Percentiles rank a stretch among this genome's conserved stretches.
These are phyloP conservation scores for Akanthomyces dipterigenus DNA, from an alignment of 2,329 filamentous ascomycete genomes.

Conservation along the genomic window DNA sequence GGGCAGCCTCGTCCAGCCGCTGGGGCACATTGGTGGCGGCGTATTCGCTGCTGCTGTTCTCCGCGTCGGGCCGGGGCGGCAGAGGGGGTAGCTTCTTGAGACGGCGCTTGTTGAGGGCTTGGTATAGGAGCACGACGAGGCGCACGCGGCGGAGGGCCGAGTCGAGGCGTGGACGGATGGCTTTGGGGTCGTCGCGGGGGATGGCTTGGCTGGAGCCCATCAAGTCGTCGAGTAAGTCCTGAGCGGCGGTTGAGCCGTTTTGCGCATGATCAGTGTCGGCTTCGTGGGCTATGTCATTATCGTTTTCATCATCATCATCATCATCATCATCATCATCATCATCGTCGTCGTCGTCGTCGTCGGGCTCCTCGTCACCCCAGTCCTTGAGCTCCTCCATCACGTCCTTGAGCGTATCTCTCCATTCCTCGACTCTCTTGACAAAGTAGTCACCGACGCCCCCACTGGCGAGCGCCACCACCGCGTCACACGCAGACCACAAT, in stretches of 20 bases:
- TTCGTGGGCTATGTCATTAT: slow-evolving; percentile 30
- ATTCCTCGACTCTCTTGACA: slow-evolving; percentile 64
- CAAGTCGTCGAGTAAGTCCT: slow-evolving; percentile 59
- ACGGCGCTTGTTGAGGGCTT: slow-evolving; percentile 62
- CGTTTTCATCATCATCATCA: slow-evolving; percentile 42
- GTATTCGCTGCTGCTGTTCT: too few relatives aligned
- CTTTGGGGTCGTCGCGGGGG: slow-evolving; percentile 55
- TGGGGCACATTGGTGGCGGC: slow-evolving; percentile 28
- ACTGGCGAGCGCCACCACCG: slow-evolving; percentile 54
- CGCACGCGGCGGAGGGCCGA: slow-evolving; percentile 57
- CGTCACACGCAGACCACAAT: slow-evolving; percentile 79
- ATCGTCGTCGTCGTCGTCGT: slow-evolving; percentile 50
- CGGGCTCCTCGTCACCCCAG: slow-evolving; percentile 69
- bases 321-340: slow-evolving; percentile 45
- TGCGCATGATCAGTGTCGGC: slow-evolving; percentile 35
- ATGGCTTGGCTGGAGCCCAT: slow-evolving; percentile 58
- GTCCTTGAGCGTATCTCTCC: slow-evolving; percentile 70
- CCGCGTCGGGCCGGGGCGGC: slow-evolving; percentile 26
- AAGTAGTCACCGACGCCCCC: slow-evolving; percentile 66
- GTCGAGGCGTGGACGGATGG: slow-evolving; percentile 59
- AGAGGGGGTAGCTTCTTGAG: slow-evolving; percentile 51
- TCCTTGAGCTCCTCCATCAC: slow-evolving; percentile 80
- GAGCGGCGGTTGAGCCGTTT: slow-evolving; percentile 32
- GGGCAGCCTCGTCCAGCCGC: slow-evolving; percentile 50
- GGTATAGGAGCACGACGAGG: slow-evolving; percentile 61